These are phyloP conservation scores for Arxiozyma telluris DNA, from an alignment of 1,139 yeast species.

Conservation along the genomic window DNA sequence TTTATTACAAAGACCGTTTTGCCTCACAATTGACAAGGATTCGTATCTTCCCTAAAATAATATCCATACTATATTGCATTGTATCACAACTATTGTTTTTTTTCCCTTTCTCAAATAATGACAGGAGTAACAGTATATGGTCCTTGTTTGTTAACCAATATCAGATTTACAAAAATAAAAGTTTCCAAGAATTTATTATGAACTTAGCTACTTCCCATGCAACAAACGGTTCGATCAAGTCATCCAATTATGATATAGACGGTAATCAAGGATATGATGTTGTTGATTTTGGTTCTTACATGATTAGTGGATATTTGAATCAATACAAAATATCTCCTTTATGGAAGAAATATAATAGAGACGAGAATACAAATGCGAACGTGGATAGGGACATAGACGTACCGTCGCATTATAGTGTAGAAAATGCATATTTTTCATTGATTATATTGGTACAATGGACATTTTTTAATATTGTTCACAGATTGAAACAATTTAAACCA, in stretches of 20 bases:
- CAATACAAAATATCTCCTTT: background rate
- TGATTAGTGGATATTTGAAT: constrained; percentile 14
- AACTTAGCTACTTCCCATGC: background rate
- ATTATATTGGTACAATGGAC: background rate
- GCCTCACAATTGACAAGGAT: background rate
- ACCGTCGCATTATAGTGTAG: background rate
- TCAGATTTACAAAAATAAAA: background rate
- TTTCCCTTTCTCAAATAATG: background rate
- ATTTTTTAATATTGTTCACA: background rate
- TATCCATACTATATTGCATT: background rate
- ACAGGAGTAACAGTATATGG: background rate
- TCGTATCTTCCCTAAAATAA: background rate
- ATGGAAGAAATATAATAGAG: background rate
- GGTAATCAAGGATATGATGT: background rate
- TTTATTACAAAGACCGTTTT: too few relatives aligned
- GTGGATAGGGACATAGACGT: background rate
- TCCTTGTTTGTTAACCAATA: background rate
- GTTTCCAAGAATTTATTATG: constrained; percentile 1
- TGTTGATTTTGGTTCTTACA: background rate
- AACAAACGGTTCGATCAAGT: background rate
- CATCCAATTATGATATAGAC: background rate
- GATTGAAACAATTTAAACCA: background rate
- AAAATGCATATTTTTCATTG: background rate
- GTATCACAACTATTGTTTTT: background rate
- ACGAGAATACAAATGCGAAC: background rate